Evolutionary conservation across 106 monocot genomes (phyloP), one percentile per base, ranked within the genome.

Genomic region (Xerophyta viscosa): DNA sequence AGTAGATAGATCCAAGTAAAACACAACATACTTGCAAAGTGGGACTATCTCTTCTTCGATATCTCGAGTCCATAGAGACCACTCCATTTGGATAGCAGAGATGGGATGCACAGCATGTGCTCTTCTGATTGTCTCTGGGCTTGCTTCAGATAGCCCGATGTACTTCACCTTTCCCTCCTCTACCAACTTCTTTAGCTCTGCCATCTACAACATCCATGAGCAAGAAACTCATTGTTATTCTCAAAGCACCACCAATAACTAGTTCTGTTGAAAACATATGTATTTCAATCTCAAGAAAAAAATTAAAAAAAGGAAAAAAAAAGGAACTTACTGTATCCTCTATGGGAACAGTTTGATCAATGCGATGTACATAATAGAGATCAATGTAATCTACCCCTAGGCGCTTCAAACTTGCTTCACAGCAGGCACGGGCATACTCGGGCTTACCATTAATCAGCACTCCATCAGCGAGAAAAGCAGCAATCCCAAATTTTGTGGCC

Each of bases 381-480:
- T 92, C 92, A 36, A 92, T 86, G 47, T 86, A 92, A 31, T 92
- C 86, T 33, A 92, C 60, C 14, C 68, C 82, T 23, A 92, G 86
- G 18, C 92, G 82, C 61, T 73, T 24, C 13, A 92, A 76, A 47
- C 92, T 92, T 2, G 67, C 86, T 48, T 79, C 67, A 37, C 92
- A 92, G 62, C 73, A 70, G 8, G 70, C 69, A 14, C 81, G 31
- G 20, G 71, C 71, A 42, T 76, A 81, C 20, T 81, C 71, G 27
- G 81, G 81, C 26, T 44, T 69, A 13, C 82, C 82, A 46, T 60
- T 77, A 17, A 83, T 25, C 3, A 12, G 20, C 21, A 41, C 31
- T 0, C 56, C 15, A 13, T 9, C 37, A 3, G 20, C 10, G 4
- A 30, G 13, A 21, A 24, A 4, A 3, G 25, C 10, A 18, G 22